phyloP scores from a whole-genome alignment of 345 rosid species.

The Brassica carinata region DNA sequence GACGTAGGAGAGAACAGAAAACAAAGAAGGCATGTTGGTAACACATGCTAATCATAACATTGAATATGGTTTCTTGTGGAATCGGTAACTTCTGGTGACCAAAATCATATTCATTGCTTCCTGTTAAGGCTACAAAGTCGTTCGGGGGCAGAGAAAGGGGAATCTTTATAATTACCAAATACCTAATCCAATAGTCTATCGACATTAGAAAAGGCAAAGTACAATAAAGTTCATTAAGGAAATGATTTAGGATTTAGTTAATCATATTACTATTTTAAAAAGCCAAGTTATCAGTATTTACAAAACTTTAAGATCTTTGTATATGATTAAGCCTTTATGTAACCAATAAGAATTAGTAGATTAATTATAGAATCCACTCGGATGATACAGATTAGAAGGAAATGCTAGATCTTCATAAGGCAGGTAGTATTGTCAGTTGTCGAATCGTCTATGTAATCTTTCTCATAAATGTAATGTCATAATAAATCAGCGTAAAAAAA shows the following conservation, averaged over 20 bases:
- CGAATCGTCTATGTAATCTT: too few relatives aligned
- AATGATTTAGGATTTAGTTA: conserved; percentile 20
- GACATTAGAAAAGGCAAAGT: conserved; percentile 31
- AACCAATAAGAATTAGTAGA: conserved; percentile 17
- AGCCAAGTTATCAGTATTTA: not conserved
- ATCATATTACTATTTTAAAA: conserved; percentile 8
- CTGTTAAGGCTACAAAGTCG: conserved; percentile 28
- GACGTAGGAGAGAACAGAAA: conserved; percentile 2
- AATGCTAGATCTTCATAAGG: too few relatives aligned
- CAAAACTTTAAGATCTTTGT: not conserved
- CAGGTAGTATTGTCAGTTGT: too few relatives aligned
- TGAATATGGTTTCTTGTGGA: conserved; percentile 38
- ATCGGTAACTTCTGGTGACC: conserved; percentile 39
- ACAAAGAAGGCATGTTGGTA: conserved; percentile 38
- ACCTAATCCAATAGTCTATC: conserved; percentile 28
- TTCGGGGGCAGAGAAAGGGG: not conserved
- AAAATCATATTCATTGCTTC: conserved; percentile 40
- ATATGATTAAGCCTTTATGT: conserved; percentile 25
- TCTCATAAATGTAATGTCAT: too few relatives aligned
- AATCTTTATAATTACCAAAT: conserved; percentile 14
- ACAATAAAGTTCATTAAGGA: conserved; percentile 38
- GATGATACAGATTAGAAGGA: too few relatives aligned
- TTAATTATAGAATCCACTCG: too few relatives aligned
- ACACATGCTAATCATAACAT: conserved; percentile 42
- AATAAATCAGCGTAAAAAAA: too few relatives aligned